A percentile compares a stretch with the other conserved stretches of the same genome.
Conservation (phyloP, 352 stramenopile species). For the Phytophthora tentaculata region DNA sequence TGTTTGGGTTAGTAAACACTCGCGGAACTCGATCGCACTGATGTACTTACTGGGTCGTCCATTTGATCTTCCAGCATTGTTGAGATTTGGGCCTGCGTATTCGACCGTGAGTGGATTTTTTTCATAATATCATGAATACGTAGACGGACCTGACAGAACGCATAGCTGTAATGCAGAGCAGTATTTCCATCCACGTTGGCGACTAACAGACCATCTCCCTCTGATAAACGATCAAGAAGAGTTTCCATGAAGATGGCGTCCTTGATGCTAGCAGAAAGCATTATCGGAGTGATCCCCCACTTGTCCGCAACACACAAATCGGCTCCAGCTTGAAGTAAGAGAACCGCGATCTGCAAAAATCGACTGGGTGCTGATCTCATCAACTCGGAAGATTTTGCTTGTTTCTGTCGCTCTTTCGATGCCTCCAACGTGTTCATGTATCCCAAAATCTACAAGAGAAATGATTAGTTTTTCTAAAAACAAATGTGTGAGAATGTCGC, state of each 20-base stretch:
- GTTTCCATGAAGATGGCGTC: constrained; percentile 44
- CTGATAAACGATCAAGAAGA: constrained; percentile 40
- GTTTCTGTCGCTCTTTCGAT: constrained; percentile 13
- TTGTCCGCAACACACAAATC: constrained; percentile 41
- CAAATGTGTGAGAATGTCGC: background rate
- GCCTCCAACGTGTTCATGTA: constrained; percentile 37
- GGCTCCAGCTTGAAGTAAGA: constrained; percentile 45
- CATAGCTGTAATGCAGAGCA: constrained; percentile 75
- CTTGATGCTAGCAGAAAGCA: constrained; percentile 52
- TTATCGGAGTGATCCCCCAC: constrained; percentile 69
- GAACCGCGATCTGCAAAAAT: constrained; percentile 41
- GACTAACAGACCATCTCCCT: constrained; percentile 27
- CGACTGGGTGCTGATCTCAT: constrained; percentile 27
- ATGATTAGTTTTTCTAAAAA: background rate
- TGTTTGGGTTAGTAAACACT: background rate
- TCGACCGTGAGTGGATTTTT: background rate
- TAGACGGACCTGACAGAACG: constrained; percentile 52
- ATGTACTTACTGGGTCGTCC: constrained; percentile 31
- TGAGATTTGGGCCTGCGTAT: constrained; percentile 40
- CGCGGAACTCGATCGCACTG: background rate
- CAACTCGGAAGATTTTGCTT: constrained; percentile 6
- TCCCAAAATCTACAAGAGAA: constrained; percentile 37
- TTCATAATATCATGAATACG: no score
- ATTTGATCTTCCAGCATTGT: constrained; percentile 53
- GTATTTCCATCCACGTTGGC: constrained; percentile 56